Percentiles rank a stretch among this genome's conserved stretches.
These are phyloP conservation scores for Volvox carteri DNA, from an alignment of 163 green algal genomes.

Conservation along the genomic window DNA sequence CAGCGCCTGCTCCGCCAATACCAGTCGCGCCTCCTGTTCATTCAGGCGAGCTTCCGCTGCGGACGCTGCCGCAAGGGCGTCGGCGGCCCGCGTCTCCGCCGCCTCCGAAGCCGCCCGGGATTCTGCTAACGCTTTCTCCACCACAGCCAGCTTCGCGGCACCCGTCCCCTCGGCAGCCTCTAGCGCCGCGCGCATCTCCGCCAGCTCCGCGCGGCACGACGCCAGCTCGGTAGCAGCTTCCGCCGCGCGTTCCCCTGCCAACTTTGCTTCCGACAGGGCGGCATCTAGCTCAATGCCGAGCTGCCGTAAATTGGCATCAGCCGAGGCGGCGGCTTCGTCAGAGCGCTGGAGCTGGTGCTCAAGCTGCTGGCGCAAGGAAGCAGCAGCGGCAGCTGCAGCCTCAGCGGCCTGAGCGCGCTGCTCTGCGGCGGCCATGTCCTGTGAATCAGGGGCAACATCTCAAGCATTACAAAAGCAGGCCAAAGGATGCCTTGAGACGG, in stretches of 20 bases:
- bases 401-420: slow-evolving; percentile 39
- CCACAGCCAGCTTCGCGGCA: neutral
- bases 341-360: slow-evolving; percentile 30
- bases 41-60: neutral
- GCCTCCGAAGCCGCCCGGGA: neutral
- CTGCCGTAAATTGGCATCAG: neutral
- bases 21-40: slow-evolving; percentile 31
- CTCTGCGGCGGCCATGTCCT: slow-evolving; percentile 40
- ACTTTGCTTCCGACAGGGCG: neutral
- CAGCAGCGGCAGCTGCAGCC: slow-evolving; percentile 3
- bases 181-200: neutral
- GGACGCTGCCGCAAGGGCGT: neutral
- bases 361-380: slow-evolving; percentile 18
- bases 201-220: neutral
- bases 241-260: slow-evolving; percentile 13
- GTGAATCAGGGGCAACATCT: no score
- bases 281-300: neutral
- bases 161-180: neutral
- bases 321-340: slow-evolving; percentile 31
- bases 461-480: no score
- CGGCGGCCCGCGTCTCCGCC: neutral
- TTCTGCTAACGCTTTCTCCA: neutral
- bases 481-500: no score
- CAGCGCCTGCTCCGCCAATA: neutral
- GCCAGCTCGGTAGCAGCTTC: neutral